Evolutionary conservation across 495 filamentous ascomycete genomes (phyloP), one percentile per base, ranked within the genome.

Genomic region (Parathielavia appendiculata): DNA sequence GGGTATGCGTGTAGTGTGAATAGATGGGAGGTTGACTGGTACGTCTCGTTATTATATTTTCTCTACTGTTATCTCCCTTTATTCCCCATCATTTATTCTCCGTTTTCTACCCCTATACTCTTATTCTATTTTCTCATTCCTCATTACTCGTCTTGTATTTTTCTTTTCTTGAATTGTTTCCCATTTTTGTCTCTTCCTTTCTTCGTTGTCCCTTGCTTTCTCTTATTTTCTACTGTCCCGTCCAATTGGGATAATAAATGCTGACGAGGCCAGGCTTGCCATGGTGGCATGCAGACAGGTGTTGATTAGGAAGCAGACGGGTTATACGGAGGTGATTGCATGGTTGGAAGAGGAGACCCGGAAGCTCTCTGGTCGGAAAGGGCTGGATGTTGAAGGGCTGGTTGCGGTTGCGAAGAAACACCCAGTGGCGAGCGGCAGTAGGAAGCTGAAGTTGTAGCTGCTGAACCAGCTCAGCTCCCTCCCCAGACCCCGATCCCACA

Each of bases 11-110:
- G 86, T 61, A 72, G 69, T 8, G 78, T 91, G 6, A 80, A 72
- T n/a, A 82, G 78, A 61, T 61, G 63, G 43, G 87, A 95, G 59
- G 73, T 95, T 12, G 73, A 83, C 56, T 92, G 88, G 87, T 86
- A 69, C 65, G 77, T 70, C 34, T 20, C 20, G 1, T 44, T 44
- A 4, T 26, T 14, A 23, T 13, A 40, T 16, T 56, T 57, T 35
- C 34, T 43, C 17, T 8, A 7, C 1, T 7, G 0, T 4, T 43
- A 43, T 7, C n/a, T 4, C 6, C 48, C 43, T 38, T 36, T 54
- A 35, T 17, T 8, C n/a, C n/a, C n/a, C n/a, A n/a, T n/a, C n/a
- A n/a, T n/a, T n/a, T n/a, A n/a, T n/a, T n/a, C n/a, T n/a, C n/a
- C n/a, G n/a, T n/a, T n/a, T n/a, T n/a, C n/a, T n/a, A n/a, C n/a